Base-by-base conservation (phyloP, 1,284 basidiomycete genomes). In the Tylopilus sp. region DNA sequence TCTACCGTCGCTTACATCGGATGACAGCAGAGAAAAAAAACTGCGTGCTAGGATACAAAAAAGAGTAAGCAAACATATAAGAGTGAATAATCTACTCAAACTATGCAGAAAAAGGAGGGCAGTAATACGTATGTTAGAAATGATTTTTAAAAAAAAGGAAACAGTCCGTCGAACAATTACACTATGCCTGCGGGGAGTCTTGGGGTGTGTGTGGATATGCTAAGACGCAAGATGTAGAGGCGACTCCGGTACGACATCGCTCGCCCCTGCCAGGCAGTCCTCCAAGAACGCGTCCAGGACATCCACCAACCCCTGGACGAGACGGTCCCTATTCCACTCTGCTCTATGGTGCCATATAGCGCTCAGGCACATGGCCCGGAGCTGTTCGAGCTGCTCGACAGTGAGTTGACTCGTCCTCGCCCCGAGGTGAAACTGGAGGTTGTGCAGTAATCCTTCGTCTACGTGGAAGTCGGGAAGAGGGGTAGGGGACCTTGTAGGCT, bases 371-470 rank as follows among this genome's bases (percentile, higher is more conserved):
- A 81, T 82, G 5, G 96, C 94, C 4, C 97, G 82, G 6, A 98
- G 75, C 64, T 97, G 93, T 63, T 98, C 95, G 3, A 99, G 79
- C 65, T 97, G 85, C 62, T 99, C 96, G 39, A 98, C 77, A 21
- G 74, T 89, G 37, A 94, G 71, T 1, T 61, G 59, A 1, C 57
- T 66, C 1, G 92, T 95, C 39, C 65, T 64, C 19, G 76, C 70
- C 28, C 70, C 70, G 26, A 90, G 65, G 45, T 72, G 68, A 11
- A 62, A 47, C 50, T 72, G 66, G 1, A 92, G 71, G 18, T 75
- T 61, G 0, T 56, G 57, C 7, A 90, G 56, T 4, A 73, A 60
- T 5, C 50, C 59, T 26, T 78, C 71, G 49, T 84, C 71, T 4
- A 90, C 59, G 38, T 76, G 66, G 63, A 92, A 91, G 37, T 85